Evolutionary conservation across 495 filamentous ascomycete genomes (phyloP), one percentile per base, ranked within the genome.

Genomic region (Rhypophila decipiens): DNA sequence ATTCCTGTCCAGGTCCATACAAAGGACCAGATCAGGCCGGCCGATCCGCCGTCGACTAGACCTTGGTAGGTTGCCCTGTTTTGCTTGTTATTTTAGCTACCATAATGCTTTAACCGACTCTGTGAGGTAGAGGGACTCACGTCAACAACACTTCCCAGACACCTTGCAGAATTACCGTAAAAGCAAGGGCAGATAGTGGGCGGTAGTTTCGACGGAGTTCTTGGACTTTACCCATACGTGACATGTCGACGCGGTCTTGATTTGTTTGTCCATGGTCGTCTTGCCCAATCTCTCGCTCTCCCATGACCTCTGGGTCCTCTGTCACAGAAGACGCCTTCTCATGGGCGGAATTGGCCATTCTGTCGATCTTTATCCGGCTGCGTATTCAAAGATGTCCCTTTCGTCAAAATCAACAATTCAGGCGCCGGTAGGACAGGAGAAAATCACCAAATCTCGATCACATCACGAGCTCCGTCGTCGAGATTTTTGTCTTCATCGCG

Each of bases 1-100:
- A 62, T 61, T 23, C 65, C 67, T 17, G 63, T 24, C 34, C 59
- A 67, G n/a, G 55, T 60, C 58, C 56, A 63, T 11, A 67, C 38
- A 22, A 54, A 64, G 15, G 49, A 39, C 62, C 63, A 66, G 24
- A 66, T 60, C 8, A 67, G 23, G 24, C 66, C 67, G 2, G 62
- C 64, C 0, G 58, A 27, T 11, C 67, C 66, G 15, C 67, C 66
- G 45, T 63, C 47, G 3, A 53, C 34, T 29, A 69, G 50, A 1
- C 60, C 60, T 39, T 59, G 56, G 5, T 61, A 63, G 11, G 53
- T 54, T 5, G 48, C 58, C 10, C 35, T 37, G 35, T 37, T 9
- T 37, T 37, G 5, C 7, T 33, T 13, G 29, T 13, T 7, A 33
- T 7, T 13, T 8, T 33, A 33, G 29, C 7, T 33, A 7, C 29